A percentile compares a stretch with the other conserved stretches of the same genome.
Conservation (phyloP, 2,329 filamentous ascomycete genomes). For the Alternaria solani region DNA sequence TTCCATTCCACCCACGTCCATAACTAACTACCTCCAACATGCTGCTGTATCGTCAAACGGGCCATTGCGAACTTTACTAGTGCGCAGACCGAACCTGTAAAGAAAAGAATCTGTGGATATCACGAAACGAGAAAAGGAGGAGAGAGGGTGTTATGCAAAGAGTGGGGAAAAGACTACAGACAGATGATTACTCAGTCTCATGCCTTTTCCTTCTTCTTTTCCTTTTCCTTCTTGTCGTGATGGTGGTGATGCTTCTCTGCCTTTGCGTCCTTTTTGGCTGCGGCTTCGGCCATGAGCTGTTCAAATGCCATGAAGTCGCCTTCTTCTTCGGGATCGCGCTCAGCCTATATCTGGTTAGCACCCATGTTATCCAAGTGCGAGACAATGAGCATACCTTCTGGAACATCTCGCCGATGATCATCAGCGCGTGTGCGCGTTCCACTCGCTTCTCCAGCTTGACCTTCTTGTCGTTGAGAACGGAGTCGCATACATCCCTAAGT, state of each 20-base stretch:
- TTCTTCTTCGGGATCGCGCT: conserved; percentile 92
- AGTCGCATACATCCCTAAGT: conserved; percentile 91
- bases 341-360: conserved; percentile 65
- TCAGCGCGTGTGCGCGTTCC: conserved; percentile 87
- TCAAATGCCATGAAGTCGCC: conserved; percentile 99
- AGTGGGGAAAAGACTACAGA: neutral
- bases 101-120: conserved; percentile 42
- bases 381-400: conserved; percentile 69
- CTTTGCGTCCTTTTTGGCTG: conserved; percentile 87
- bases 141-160: neutral
- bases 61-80: neutral
- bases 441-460: conserved; percentile 84
- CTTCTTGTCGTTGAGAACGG: conserved; percentile 79
- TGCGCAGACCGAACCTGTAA: neutral
- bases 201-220: conserved; percentile 38
- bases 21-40: neutral
- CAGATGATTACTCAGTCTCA: conserved; percentile 14
- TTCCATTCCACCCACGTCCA: neutral
- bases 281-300: conserved; percentile 94
- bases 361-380: neutral
- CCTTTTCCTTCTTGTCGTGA: conserved; percentile 46
- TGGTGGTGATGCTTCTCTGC: conserved; percentile 77
- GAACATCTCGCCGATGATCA: conserved; percentile 89
- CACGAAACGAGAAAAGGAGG: conserved; percentile 27
- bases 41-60: neutral